Evolutionary conservation across 2,329 filamentous ascomycete species (phyloP).

Genomic region (Fusarium sp.): DNA sequence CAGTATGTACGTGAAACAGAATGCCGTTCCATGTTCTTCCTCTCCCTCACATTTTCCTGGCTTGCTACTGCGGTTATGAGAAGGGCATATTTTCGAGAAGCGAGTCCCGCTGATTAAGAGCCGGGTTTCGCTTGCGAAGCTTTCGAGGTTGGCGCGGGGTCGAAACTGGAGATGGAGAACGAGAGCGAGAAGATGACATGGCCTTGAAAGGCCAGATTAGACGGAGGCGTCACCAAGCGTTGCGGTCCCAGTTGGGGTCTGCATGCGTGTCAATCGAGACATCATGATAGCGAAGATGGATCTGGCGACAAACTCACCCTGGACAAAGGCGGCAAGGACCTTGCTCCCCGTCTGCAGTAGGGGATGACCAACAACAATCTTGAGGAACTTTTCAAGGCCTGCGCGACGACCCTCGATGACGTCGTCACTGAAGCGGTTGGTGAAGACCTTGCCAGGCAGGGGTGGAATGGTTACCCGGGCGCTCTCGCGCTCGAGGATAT

Average conservation of each 20-base stretch:
- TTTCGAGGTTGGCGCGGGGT: constrained; percentile 39
- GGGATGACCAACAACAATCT: constrained; percentile 97
- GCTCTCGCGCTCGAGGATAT: constrained; percentile 95
- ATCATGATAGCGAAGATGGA: constrained; percentile 14
- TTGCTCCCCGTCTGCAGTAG: constrained; percentile 97
- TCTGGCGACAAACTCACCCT: constrained; percentile 69
- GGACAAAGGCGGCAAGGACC: constrained; percentile 94
- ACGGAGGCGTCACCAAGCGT: constrained; percentile 75
- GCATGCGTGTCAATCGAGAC: constrained; percentile 9
- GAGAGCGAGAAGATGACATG: constrained; percentile 33
- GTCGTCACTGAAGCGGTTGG: constrained; percentile 96
- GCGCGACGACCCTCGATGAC: constrained; percentile 95
- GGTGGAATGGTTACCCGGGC: constrained; percentile 96
- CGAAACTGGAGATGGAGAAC: constrained; percentile 27
- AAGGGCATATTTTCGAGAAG: constrained; percentile 32
- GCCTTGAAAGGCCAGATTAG: constrained; percentile 39
- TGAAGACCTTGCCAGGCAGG: constrained; percentile 96
- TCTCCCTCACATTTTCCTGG: neutral
- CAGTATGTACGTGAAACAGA: constrained; percentile 33
- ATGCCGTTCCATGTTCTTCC: neutral
- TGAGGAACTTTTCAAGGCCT: constrained; percentile 93
- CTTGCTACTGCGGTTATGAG: constrained; percentile 5
- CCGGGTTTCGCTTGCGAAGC: constrained; percentile 45
- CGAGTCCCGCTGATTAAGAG: constrained; percentile 34
- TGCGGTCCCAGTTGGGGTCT: constrained; percentile 92